Evolutionary conservation across 495 filamentous ascomycete genomes (phyloP).

Genomic region (Penicillium canariense): DNA sequence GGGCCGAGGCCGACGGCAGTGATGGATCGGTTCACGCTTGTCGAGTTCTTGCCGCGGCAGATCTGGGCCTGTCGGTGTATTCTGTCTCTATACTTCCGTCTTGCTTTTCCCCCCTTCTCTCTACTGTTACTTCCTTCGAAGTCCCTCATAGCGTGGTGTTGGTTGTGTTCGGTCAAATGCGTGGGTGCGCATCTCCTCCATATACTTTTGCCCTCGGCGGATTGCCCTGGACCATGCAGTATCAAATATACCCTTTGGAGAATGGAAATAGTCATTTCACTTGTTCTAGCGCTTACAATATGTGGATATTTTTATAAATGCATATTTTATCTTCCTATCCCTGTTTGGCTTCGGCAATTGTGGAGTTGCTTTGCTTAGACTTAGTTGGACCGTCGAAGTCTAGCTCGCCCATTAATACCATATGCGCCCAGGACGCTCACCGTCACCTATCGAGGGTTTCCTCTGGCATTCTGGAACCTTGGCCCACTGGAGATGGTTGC

Average conservation of each 20-base stretch:
- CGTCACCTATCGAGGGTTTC: no score
- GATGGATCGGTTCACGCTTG: neutral
- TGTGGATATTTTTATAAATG: neutral
- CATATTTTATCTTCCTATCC: neutral
- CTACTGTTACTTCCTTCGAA: constrained; percentile 1
- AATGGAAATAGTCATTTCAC: constrained; percentile 12
- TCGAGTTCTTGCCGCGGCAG: neutral
- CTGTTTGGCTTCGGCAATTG: neutral
- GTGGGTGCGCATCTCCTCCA: constrained; percentile 8
- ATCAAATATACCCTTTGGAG: constrained; percentile 22
- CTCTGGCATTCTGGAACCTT: no score
- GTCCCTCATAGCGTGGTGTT: constrained; percentile 30
- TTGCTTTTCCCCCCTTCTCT: neutral
- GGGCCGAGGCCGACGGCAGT: constrained; percentile 41
- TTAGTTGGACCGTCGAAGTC: no score
- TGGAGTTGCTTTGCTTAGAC: no score
- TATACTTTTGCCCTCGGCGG: neutral
- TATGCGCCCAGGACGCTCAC: no score
- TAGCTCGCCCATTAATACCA: no score
- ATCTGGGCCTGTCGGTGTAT: neutral
- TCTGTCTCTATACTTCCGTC: neutral
- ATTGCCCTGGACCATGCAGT: constrained; percentile 5
- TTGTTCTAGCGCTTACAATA: neutral
- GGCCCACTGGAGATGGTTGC: no score
- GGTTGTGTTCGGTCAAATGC: constrained; percentile 20